Evolutionary conservation across 108 stramenopile genomes (phyloP).

Genomic region (Mediolabrus comicus): DNA sequence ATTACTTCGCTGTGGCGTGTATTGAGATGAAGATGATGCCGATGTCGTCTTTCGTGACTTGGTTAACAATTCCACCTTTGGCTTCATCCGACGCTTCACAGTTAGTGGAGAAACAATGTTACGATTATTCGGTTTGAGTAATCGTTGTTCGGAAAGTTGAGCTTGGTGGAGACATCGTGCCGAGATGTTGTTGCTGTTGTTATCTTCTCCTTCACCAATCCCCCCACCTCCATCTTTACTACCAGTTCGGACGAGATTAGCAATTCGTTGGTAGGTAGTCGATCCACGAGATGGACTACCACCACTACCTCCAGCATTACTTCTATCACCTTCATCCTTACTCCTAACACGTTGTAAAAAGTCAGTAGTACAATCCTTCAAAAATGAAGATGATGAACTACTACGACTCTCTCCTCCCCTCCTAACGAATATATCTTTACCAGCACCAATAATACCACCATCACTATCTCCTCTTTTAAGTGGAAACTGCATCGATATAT

Average conservation of each 20-base stretch:
- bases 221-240: not conserved
- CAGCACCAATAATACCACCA: not conserved
- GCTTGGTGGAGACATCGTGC: constrained; percentile 42
- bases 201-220: constrained; percentile 5
- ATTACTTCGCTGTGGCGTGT: not conserved
- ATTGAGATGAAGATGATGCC: constrained; percentile 6
- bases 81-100: constrained; percentile 84
- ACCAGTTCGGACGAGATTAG: not conserved
- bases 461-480: not conserved
- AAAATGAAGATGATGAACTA: not conserved
- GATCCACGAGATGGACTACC: not conserved
- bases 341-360: constrained; percentile 11
- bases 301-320: not conserved
- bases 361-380: constrained; percentile 22
- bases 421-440: not conserved
- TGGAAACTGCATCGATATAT: constrained; percentile 11
- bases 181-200: constrained; percentile 8
- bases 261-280: not conserved
- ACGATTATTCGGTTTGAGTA: constrained; percentile 62
- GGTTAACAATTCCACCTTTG: constrained; percentile 59
- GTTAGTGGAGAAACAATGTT: constrained; percentile 75
- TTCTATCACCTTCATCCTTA: not conserved
- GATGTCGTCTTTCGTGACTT: constrained; percentile 41
- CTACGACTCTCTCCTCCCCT: not conserved
- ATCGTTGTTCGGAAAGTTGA: constrained; percentile 49